Evolutionary conservation across 2,329 filamentous ascomycete species (phyloP), one percentile per base, ranked within the genome.

Genomic region (Pseudogymnoascus sp.): DNA sequence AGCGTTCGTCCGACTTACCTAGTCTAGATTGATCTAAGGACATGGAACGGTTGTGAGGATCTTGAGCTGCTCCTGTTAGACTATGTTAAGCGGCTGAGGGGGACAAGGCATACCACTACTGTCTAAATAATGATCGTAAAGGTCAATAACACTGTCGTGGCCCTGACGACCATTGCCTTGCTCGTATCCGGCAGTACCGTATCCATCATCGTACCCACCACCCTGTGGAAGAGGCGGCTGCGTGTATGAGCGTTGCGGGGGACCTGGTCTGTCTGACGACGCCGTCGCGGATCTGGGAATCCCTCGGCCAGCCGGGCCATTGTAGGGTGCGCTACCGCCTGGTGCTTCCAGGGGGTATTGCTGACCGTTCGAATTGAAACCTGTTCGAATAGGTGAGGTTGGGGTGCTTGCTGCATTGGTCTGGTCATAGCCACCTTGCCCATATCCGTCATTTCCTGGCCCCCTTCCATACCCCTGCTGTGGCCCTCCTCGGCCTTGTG

Each of bases 91-190:
- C 7, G 29, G 57, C n/a, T 4, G 10, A 16, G 11, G 29, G 37
- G 37, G 7, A 18, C 57, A 37, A n/a, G 10, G 10, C 45, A 54
- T 54, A 54, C 45, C 45, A 16, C 45, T 57, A 12, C 57, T 29
- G 57, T 82, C 78, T 67, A 83, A 83, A 68, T 86, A 86, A 4
- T 78, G 70, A 70, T 83, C 81, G 67, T 84, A 86, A 11, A 82
- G 77, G 54, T 84, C 80, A 61, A 81, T 80, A 76, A 81, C 16
- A 70, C 70, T 64, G 63, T 73, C 71, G n/a, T 74, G 71, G 29
- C 69, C 69, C 63, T 73, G 69, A n/a, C 74, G 71, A 54, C 69
- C 72, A 69, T 76, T 78, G 64, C 71, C 75, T 10, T 73, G 73
- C 4, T 75, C 73, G 16, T 73, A 63, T 63, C 67, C 62, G 26